A percentile compares a stretch with the other conserved stretches of the same genome.
Evolutionary conservation across 805 yeast species (phyloP).

Genomic region (Suhomyces pyralidae): DNA sequence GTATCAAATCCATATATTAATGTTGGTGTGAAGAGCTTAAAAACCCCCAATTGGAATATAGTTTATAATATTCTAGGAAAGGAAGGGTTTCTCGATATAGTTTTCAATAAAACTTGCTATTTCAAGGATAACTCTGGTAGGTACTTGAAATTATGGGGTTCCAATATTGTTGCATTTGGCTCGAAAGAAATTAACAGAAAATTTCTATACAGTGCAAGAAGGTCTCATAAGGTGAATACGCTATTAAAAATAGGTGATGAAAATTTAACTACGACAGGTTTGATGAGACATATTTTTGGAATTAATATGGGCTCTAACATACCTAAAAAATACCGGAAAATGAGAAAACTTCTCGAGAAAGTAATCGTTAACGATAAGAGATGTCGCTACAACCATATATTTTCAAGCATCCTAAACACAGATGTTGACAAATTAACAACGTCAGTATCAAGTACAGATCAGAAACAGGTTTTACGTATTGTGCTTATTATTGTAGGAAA

Average conservation of each 20-base stretch:
- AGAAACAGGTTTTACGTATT: slow-evolving; percentile 39
- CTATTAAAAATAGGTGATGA: neutral
- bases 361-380: slow-evolving; percentile 32
- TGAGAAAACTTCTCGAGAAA: slow-evolving; percentile 15
- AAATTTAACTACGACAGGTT: neutral
- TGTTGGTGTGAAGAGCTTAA: slow-evolving; percentile 39
- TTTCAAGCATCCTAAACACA: slow-evolving; percentile 30
- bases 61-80: slow-evolving; percentile 41
- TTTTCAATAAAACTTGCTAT: slow-evolving; percentile 36
- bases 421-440: slow-evolving; percentile 16
- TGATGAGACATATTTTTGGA: neutral
- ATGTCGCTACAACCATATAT: slow-evolving; percentile 17
- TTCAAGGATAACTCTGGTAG: slow-evolving; percentile 10
- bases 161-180: neutral
- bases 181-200: neutral
- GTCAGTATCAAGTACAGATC: slow-evolving; percentile 28
- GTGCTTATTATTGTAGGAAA: slow-evolving; percentile 42
- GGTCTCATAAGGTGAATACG: neutral
- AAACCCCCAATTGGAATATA: slow-evolving; percentile 43
- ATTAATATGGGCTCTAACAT: slow-evolving; percentile 2
- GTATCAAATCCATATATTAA: slow-evolving; percentile 25
- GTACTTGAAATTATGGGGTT: slow-evolving; percentile 26
- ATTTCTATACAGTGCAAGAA: neutral
- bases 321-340: slow-evolving; percentile 11
- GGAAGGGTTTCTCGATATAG: slow-evolving; percentile 33